These are phyloP conservation scores for Suhomyces terraborum DNA, from an alignment of 1,139 yeast genomes.

Conservation along the genomic window DNA sequence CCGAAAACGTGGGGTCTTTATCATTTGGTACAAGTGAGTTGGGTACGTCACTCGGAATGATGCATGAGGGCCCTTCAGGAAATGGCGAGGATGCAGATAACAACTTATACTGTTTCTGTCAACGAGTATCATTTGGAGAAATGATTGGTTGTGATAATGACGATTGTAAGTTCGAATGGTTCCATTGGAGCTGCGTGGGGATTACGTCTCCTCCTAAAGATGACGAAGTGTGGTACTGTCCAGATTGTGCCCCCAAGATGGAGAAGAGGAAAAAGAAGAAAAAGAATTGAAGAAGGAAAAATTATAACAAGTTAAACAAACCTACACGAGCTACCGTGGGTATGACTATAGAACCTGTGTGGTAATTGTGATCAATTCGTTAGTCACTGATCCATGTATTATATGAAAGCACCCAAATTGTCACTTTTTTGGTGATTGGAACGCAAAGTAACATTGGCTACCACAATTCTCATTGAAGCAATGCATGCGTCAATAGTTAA, in stretches of 20 bases:
- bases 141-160: conserved; percentile 92
- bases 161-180: conserved; percentile 85
- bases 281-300: conserved; percentile 21
- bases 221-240: conserved; percentile 70
- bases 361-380: too few relatives aligned
- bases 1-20: conserved; percentile 12
- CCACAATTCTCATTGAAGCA: too few relatives aligned
- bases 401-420: too few relatives aligned
- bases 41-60: conserved; percentile 14
- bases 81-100: conserved; percentile 63
- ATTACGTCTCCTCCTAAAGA: conserved; percentile 69
- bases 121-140: conserved; percentile 82
- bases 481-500: too few relatives aligned
- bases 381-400: too few relatives aligned
- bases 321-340: too few relatives aligned
- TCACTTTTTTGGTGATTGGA: too few relatives aligned
- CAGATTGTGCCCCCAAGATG: conserved; percentile 58
- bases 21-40: conserved; percentile 13
- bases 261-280: conserved; percentile 50
- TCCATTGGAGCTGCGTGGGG: conserved; percentile 84
- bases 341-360: too few relatives aligned
- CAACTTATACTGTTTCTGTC: conserved; percentile 77
- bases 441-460: too few relatives aligned
- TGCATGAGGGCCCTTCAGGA: conserved; percentile 16
- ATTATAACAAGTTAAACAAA: too few relatives aligned